Base-by-base conservation (phyloP, 2,329 filamentous ascomycete genomes). In the Diplocarpon rosae region DNA sequence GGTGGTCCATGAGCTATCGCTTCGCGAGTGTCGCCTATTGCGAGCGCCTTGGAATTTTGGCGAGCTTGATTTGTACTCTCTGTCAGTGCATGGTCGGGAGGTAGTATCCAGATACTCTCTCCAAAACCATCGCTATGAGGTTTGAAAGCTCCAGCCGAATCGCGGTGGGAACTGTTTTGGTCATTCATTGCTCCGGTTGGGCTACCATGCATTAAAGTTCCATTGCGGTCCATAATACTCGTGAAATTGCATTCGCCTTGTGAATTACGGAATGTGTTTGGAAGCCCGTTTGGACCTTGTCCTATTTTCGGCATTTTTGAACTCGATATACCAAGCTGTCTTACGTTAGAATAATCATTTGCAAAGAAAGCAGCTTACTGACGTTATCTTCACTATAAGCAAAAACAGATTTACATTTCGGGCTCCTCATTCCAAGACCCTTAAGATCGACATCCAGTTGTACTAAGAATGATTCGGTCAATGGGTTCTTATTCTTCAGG, bases 371-470 rank as follows among this genome's bases (percentile, higher is more conserved):
- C 32, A 8, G 27, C 27, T 27, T 55, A 48, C 51, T 59, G 34
- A 58, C 58, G 8, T 62, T 58, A 16, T 65, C 63, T 33, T 57
- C 54, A 14, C 59, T 64, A 5, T 63, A 57, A 32, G 68, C 63
- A 37, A 73, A 69, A n/a, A 72, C 67, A 39, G 78, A 77, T 1
- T 71, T 70, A 20, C 68, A 67, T 49, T 72, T 76, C 8, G 71
- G 76, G 52, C 76, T 78, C 53, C 73, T 71, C 50, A 78, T 64
- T 11, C 79, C 78, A 20, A 86, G 70, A 10, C 78, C 80, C 61
- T 93, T 85, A 3, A 96, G 72, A 58, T 98, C 92, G 13, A 95
- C 83, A 54, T 96, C 88, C 5, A 96, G 70, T 62, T 96, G 92
- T 2, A 92, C 85, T 30, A 96, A 68, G 66, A 96, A 96, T 0